These are phyloP conservation scores for Aspergillus sp. DNA, from an alignment of 2,329 filamentous ascomycete species.

Conservation along the genomic window DNA sequence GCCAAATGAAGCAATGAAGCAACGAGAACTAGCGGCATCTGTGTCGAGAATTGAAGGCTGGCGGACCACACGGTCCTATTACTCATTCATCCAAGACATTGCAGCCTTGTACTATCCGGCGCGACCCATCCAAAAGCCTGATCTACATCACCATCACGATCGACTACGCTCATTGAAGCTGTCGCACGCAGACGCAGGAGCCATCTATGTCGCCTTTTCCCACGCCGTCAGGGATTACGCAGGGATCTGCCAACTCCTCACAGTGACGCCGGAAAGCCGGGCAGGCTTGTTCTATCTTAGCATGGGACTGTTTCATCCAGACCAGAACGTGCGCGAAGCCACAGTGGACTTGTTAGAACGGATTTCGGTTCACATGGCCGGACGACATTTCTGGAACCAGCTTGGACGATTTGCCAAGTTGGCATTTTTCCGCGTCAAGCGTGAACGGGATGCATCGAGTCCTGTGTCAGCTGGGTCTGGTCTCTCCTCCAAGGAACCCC, in stretches of 20 bases:
- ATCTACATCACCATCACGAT: slow-evolving; percentile 88
- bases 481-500: slow-evolving; percentile 20
- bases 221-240: slow-evolving; percentile 72
- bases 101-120: slow-evolving; percentile 33
- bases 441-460: slow-evolving; percentile 45
- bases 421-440: slow-evolving; percentile 71
- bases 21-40: slow-evolving; percentile 82
- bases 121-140: slow-evolving; percentile 42
- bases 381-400: slow-evolving; percentile 83
- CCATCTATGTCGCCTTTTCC: slow-evolving; percentile 76
- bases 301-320: slow-evolving; percentile 85
- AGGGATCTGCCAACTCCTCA: slow-evolving; percentile 76
- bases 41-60: slow-evolving; percentile 92
- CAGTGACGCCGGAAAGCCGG: slow-evolving; percentile 75
- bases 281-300: slow-evolving; percentile 86
- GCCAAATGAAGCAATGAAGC: slow-evolving; percentile 72
- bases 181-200: slow-evolving; percentile 65
- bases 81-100: slow-evolving; percentile 79
- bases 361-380: slow-evolving; percentile 79
- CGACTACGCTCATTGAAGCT: slow-evolving; percentile 77
- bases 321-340: slow-evolving; percentile 67
- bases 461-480: slow-evolving; percentile 17
- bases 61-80: slow-evolving; percentile 92
- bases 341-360: slow-evolving; percentile 75
- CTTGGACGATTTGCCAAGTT: slow-evolving; percentile 84